These are phyloP conservation scores for Escovopsis sp. DNA, from an alignment of 2,329 filamentous ascomycete species.

Conservation along the genomic window DNA sequence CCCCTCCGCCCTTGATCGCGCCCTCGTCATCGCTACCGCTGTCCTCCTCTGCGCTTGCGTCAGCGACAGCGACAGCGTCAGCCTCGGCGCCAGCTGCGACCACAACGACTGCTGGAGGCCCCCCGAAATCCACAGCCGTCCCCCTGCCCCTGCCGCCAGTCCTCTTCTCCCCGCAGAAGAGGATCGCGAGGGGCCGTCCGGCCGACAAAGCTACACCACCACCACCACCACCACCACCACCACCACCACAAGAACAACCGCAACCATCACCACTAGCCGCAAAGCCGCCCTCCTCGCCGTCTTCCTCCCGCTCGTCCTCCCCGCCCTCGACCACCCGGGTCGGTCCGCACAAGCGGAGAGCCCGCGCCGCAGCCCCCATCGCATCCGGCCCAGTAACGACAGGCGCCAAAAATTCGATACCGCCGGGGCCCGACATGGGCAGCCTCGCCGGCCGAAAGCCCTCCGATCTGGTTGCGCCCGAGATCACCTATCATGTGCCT, in stretches of 20 bases:
- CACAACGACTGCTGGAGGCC: conserved; percentile 1
- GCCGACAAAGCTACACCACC: background rate
- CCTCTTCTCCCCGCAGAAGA: conserved; percentile 2
- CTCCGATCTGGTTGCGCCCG: conserved; percentile 23
- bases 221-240: background rate
- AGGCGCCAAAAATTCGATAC: no score
- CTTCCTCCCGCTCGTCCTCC: conserved; percentile 1
- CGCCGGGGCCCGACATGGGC: conserved; percentile 10
- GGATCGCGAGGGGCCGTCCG: conserved; percentile 1
- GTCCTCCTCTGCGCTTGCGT: background rate
- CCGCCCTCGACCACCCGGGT: background rate
- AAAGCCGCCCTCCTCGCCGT: conserved; percentile 1
- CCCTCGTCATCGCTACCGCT: no score
- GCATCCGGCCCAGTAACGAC: background rate
- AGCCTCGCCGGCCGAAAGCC: conserved; percentile 12
- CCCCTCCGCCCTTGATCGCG: no score
- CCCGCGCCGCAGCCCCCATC: no score
- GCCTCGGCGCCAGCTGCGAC: conserved; percentile 3
- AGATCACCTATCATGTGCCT: conserved; percentile 25
- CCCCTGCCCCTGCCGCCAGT: conserved; percentile 4
- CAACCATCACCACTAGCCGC: no score
- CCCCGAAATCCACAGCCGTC: conserved; percentile 3
- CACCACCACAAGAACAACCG: background rate
- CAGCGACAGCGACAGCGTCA: conserved; percentile 5
- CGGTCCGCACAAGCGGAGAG: conserved; percentile 1